Evolutionary conservation across 164 flowering plant genomes (phyloP), one percentile per base, ranked within the genome.

Genomic region (Aristolochia contorta): DNA sequence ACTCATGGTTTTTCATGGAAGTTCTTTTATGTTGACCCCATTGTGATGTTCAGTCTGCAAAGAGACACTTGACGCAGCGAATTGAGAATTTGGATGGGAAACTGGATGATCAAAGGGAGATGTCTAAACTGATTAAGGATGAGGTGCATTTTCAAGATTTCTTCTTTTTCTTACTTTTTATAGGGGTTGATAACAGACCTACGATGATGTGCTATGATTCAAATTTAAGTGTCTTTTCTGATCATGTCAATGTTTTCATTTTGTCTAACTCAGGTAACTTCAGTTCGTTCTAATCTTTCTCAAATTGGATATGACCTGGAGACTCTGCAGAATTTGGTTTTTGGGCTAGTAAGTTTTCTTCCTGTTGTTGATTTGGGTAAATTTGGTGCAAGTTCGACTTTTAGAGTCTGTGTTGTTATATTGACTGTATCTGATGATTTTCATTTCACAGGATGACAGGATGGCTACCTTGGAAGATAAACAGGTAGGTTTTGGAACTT

Each of bases 41-140:
- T 12, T 58, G 52, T 30, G 16, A 45, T 76, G 48, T 2, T 14
- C 79, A 90, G 97, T 79, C 80, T 19, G 72, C 94, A 47, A 91
- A 91, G 80, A 78, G 64, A 77, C 96, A 91, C 68, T 78, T 91
- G 74, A 84, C 95, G 12, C 92, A 91, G 65, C 64, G 95, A 64
- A 82, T 91, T 58, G 78, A 89, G 75, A 77, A 78, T 64, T 71
- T 91, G 76, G 89, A 86, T 78, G 89, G 80, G 41, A 89, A 91
- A 71, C 62, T 91, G 74, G 84, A 85, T 65, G 81, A 77, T 46
- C 95, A 87, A 76, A 82, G 75, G 65, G 90, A 84, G 53, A 56
- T 86, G 20, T 82, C 96, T 14, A 85, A 63, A 47, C 6, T 50
- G 54, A 65, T 73, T 49, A 59, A 60, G 67, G 57, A 66, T 32